phyloP scores from a whole-genome alignment of 805 yeast genomes.

The Sugiyamaella smithiae region DNA sequence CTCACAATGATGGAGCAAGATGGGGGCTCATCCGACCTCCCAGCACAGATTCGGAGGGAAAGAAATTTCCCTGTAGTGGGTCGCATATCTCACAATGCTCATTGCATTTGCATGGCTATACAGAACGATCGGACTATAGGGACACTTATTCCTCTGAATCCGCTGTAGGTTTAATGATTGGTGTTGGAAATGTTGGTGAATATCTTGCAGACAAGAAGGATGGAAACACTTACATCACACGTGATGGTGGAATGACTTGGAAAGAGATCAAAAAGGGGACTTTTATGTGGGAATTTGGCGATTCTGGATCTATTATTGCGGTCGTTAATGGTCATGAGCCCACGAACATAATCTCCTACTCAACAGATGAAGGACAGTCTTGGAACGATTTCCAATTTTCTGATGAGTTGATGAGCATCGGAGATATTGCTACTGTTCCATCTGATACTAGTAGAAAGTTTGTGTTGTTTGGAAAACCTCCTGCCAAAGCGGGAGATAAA shows the following conservation, averaged over 20 bases:
- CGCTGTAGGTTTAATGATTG: slow-evolving; percentile 85
- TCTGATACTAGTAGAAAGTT: slow-evolving; percentile 84
- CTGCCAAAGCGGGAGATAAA: slow-evolving; percentile 43
- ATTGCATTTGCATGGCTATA: slow-evolving; percentile 82
- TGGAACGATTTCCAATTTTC: slow-evolving; percentile 71
- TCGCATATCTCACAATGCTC: slow-evolving; percentile 60
- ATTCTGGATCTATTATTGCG: slow-evolving; percentile 83
- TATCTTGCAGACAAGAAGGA: slow-evolving; percentile 44
- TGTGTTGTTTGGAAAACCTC: slow-evolving; percentile 54
- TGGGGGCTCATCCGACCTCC: slow-evolving; percentile 80
- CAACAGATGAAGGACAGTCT: slow-evolving; percentile 73
- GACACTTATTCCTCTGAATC: slow-evolving; percentile 86
- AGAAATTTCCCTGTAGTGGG: slow-evolving; percentile 50
- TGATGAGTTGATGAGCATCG: slow-evolving; percentile 51
- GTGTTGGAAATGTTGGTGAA: slow-evolving; percentile 90
- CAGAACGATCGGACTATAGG: slow-evolving; percentile 78
- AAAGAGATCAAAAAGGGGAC: slow-evolving; percentile 69
- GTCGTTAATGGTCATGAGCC: slow-evolving; percentile 57
- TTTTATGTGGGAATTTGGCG: slow-evolving; percentile 94
- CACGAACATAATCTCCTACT: slow-evolving; percentile 60
- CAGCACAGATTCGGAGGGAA: slow-evolving; percentile 55
- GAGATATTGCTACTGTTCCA: slow-evolving; percentile 83
- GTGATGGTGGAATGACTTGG: slow-evolving; percentile 94
- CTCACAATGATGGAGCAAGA: slow-evolving; percentile 88
- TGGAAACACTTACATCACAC: slow-evolving; percentile 69